Evolutionary conservation across 2,329 filamentous ascomycete genomes (phyloP).

Genomic region (Colletotrichum orchidophilum): DNA sequence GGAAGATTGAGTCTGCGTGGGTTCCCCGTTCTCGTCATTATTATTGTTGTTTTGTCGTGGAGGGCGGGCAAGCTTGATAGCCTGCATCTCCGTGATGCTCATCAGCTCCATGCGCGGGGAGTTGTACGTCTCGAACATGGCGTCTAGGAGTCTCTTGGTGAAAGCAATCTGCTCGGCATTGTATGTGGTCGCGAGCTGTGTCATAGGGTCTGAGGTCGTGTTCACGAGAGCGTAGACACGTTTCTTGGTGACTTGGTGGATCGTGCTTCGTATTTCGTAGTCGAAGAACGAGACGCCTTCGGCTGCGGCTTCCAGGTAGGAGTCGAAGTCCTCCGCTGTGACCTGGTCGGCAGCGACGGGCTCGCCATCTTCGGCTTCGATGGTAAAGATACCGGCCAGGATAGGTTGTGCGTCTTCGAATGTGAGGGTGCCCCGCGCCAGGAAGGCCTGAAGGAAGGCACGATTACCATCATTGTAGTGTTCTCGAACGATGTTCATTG

Average conservation of each 20-base stretch:
- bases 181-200: slow-evolving; percentile 86
- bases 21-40: slow-evolving; percentile 44
- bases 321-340: slow-evolving; percentile 71
- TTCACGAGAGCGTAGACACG: slow-evolving; percentile 89
- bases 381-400: slow-evolving; percentile 79
- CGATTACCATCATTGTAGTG: slow-evolving; percentile 74
- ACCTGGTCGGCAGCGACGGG: slow-evolving; percentile 69
- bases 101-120: slow-evolving; percentile 82
- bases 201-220: slow-evolving; percentile 83
- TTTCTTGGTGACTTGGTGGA: slow-evolving; percentile 73
- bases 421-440: slow-evolving; percentile 81
- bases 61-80: slow-evolving; percentile 73
- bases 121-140: slow-evolving; percentile 92
- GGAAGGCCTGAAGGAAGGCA: slow-evolving; percentile 89
- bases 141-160: slow-evolving; percentile 86
- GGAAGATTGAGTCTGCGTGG: slow-evolving; percentile 44
- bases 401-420: slow-evolving; percentile 77
- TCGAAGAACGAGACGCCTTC: slow-evolving; percentile 81
- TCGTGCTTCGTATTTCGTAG: slow-evolving; percentile 81
- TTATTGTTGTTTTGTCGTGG: slow-evolving; percentile 46
- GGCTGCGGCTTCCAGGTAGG: slow-evolving; percentile 77
- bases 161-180: slow-evolving; percentile 87
- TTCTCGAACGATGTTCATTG: slow-evolving; percentile 36
- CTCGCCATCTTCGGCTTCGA: slow-evolving; percentile 49
- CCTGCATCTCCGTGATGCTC: slow-evolving; percentile 83